Evolutionary conservation across 2,329 filamentous ascomycete species (phyloP).

Genomic region (Xylariaceae sp.): DNA sequence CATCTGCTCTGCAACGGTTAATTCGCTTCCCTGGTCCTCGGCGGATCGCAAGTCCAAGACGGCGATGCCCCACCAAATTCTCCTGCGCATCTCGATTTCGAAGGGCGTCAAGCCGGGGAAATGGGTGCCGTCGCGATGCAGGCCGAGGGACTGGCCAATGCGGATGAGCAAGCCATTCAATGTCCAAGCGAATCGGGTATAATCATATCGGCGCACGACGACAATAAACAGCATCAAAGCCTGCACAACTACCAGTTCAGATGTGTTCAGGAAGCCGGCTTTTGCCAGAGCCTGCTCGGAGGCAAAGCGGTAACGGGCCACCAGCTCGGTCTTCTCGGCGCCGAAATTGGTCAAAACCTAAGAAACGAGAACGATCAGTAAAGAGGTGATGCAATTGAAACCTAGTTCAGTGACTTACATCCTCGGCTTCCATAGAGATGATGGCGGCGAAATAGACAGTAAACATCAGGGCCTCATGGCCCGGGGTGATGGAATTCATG

Average conservation of each 20-base stretch:
- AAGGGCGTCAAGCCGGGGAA: constrained; percentile 53
- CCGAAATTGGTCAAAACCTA: constrained; percentile 51
- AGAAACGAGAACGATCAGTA: constrained; percentile 17
- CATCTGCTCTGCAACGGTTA: constrained; percentile 41
- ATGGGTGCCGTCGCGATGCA: constrained; percentile 54
- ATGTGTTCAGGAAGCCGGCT: constrained; percentile 57
- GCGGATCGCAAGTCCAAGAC: constrained; percentile 57
- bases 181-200: constrained; percentile 56
- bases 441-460: constrained; percentile 57
- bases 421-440: constrained; percentile 56
- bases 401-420: constrained; percentile 38
- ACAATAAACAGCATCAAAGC: constrained; percentile 58
- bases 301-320: constrained; percentile 48
- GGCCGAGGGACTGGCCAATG: constrained; percentile 50
- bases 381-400: not conserved
- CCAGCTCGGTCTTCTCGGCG: constrained; percentile 41
- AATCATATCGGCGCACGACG: constrained; percentile 48
- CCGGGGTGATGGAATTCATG: constrained; percentile 52
- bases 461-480: constrained; percentile 61
- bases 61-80: constrained; percentile 59
- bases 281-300: constrained; percentile 58
- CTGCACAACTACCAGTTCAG: constrained; percentile 57
- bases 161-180: constrained; percentile 59
- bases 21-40: constrained; percentile 54
- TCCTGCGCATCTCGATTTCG: constrained; percentile 58